phyloP scores from a whole-genome alignment of 179 eudicot species.

The Nepenthes alata region DNA sequence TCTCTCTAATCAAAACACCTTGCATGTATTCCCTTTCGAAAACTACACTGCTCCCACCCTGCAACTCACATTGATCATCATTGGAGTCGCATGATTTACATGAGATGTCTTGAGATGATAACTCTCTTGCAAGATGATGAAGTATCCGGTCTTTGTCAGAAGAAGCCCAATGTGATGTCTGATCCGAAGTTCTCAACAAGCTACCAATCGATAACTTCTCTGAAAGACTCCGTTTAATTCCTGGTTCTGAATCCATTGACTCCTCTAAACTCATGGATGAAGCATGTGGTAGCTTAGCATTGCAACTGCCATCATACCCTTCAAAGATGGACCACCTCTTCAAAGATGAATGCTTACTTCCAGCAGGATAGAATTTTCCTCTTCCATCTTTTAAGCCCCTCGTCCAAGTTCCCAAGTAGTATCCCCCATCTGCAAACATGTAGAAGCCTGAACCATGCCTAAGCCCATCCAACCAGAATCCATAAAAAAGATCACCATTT shows the following conservation, averaged over 20 bases:
- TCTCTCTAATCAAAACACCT: slow-evolving; percentile 73
- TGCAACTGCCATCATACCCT: slow-evolving; percentile 26
- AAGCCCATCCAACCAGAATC: slow-evolving; percentile 71
- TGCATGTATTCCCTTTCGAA: slow-evolving; percentile 90
- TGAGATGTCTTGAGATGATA: slow-evolving; percentile 27
- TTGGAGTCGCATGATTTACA: slow-evolving; percentile 14
- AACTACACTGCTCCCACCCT: slow-evolving; percentile 31
- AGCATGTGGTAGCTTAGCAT: slow-evolving; percentile 25
- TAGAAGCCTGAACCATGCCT: slow-evolving; percentile 80
- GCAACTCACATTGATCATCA: slow-evolving; percentile 29
- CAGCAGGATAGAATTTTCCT: slow-evolving; percentile 78
- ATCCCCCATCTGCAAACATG: slow-evolving; percentile 64
- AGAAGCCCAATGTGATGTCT: slow-evolving; percentile 27
- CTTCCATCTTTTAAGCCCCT: slow-evolving; percentile 74
- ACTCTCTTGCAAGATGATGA: slow-evolving; percentile 30
- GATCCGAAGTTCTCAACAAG: slow-evolving; percentile 31
- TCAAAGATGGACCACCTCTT: slow-evolving; percentile 36
- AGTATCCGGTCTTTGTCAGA: slow-evolving; percentile 26
- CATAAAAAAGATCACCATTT: slow-evolving; percentile 79
- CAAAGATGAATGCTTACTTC: slow-evolving; percentile 47
- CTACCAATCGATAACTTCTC: slow-evolving; percentile 30
- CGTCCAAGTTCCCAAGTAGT: slow-evolving; percentile 85
- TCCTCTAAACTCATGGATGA: slow-evolving; percentile 26
- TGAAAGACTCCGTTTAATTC: slow-evolving; percentile 44
- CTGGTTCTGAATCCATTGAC: slow-evolving; percentile 19